Evolutionary conservation across 2,329 filamentous ascomycete species (phyloP), one percentile per base, ranked within the genome.

Genomic region (Penicillium sumatraense): DNA sequence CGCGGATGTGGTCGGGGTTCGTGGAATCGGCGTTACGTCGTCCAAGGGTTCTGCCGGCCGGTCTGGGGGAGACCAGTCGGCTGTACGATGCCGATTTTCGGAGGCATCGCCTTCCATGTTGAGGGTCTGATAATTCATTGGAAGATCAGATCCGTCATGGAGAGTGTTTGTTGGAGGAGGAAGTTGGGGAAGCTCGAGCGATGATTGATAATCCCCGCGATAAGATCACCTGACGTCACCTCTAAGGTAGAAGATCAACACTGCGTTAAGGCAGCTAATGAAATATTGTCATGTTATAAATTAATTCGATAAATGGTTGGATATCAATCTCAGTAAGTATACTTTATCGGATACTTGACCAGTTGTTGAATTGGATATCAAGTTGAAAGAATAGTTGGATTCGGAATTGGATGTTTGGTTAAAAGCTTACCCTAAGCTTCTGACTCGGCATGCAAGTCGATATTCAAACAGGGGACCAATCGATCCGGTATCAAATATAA

Each of bases 101-200:
- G 62, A 59, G 59, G 66, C 60, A 66, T 64, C 52, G 54, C 58
- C 66, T 50, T 68, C 63, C 69, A 69, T 71, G 49, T 56, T 68
- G 65, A 72, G 66, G 52, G 72, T 65, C 58, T 72, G 70, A 48
- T 75, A 74, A 58, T 71, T 70, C 72, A 75, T 75, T 51, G 47
- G 53, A 40, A 50, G 47, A 47, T 46, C 31, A 48, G 51, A 48
- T 53, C 36, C 40, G 45, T 56, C 54, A 58, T 60, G 41, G 38
- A 24, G 36, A 21, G 11, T 11, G 42, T 46, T 45, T 45, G 24
- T 4, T 11, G 35, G 23, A n/a, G 21, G 38, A 45, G 23, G 18
- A 42, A 20, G 7, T 42, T 46, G n/a, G 44, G 33, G 3, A 42
- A 42, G 21, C 23, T 18, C 14, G 1, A 41, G 46, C 5, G 33